Evolutionary conservation across 1,139 yeast genomes (phyloP).

Genomic region (Candida albicans): DNA sequence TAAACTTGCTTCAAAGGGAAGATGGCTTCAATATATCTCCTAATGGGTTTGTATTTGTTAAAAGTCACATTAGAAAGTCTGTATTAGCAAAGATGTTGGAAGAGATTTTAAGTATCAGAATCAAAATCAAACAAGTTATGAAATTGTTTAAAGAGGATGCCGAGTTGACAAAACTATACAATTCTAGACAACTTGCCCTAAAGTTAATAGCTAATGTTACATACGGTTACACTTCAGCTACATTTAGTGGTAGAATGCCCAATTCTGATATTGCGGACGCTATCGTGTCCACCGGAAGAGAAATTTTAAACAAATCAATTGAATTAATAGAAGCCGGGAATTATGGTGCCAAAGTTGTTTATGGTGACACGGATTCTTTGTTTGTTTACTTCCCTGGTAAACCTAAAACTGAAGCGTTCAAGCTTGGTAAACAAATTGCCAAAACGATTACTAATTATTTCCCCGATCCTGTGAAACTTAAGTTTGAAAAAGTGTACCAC

Average conservation of each 20-base stretch:
- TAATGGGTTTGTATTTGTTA: slow-evolving; percentile 80
- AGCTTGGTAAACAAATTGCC: slow-evolving; percentile 71
- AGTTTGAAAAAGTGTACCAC: slow-evolving; percentile 90
- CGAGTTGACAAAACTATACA: slow-evolving; percentile 55
- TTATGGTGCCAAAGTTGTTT: slow-evolving; percentile 92
- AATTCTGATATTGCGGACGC: slow-evolving; percentile 94
- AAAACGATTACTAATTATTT: slow-evolving; percentile 59
- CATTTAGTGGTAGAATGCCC: slow-evolving; percentile 97
- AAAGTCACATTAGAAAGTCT: slow-evolving; percentile 65
- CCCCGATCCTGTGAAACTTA: slow-evolving; percentile 79
- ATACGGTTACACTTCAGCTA: slow-evolving; percentile 92
- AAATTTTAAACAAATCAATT: slow-evolving; percentile 72
- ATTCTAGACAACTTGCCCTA: slow-evolving; percentile 81
- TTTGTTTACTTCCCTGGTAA: slow-evolving; percentile 90
- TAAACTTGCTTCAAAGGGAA: slow-evolving; percentile 53
- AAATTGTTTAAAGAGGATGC: slow-evolving; percentile 45
- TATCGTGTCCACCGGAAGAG: slow-evolving; percentile 88
- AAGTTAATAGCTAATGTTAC: slow-evolving; percentile 93
- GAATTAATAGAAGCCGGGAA: slow-evolving; percentile 59
- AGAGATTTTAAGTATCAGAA: slow-evolving; percentile 77
- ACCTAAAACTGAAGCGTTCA: slow-evolving; percentile 73
- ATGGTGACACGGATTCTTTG: slow-evolving; percentile 94
- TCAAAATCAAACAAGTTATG: slow-evolving; percentile 77
- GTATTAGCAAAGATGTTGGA: slow-evolving; percentile 78
- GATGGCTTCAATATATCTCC: slow-evolving; percentile 67